Evolutionary conservation across 345 rosid genomes (phyloP).

Genomic region (Pistacia integerrima): DNA sequence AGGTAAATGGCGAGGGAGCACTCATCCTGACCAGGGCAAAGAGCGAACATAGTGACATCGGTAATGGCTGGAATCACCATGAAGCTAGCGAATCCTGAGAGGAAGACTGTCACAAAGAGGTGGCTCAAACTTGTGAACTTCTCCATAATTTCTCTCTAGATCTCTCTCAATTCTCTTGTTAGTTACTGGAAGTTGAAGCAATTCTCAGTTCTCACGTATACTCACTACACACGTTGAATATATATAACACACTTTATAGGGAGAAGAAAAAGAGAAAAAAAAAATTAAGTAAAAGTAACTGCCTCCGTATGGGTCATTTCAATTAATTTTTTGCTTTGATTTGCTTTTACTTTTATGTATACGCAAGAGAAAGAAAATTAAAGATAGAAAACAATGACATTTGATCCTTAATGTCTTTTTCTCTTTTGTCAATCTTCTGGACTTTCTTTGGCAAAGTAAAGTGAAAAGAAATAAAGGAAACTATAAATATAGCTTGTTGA

Average conservation of each 20-base stretch:
- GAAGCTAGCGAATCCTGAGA: conserved; percentile 40
- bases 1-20: conserved; percentile 91
- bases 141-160: conserved; percentile 21
- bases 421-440: neutral
- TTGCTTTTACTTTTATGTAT: conserved; percentile 1
- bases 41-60: conserved; percentile 76
- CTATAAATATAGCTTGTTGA: neutral
- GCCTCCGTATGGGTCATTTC: too few relatives aligned
- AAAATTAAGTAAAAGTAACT: too few relatives aligned
- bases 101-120: conserved; percentile 59
- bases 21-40: conserved; percentile 66
- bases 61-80: conserved; percentile 66
- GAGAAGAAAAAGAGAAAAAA: too few relatives aligned
- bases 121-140: conserved; percentile 41
- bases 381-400: neutral
- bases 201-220: too few relatives aligned
- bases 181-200: too few relatives aligned
- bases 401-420: neutral
- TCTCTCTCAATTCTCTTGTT: too few relatives aligned
- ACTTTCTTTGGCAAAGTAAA: neutral
- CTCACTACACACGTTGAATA: neutral
- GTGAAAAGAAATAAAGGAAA: neutral
- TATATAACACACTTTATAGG: too few relatives aligned
- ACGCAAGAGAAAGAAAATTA: neutral
- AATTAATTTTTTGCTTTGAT: neutral